phyloP scores from a whole-genome alignment of 2,329 filamentous ascomycete species.

The Xylaria sp. region DNA sequence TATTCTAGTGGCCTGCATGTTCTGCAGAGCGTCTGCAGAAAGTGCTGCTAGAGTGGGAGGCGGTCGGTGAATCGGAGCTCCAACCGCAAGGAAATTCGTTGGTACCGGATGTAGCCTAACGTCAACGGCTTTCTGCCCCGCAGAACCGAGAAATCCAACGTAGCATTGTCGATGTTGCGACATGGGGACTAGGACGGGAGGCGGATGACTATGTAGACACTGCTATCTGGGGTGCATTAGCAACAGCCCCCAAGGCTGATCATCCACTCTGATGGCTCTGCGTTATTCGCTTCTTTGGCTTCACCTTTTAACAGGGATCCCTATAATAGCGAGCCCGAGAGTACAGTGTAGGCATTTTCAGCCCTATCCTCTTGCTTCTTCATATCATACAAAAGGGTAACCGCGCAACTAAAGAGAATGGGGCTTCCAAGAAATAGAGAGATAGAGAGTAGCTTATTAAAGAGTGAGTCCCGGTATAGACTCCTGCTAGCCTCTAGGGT shows the following conservation, averaged over 20 bases:
- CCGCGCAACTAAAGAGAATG: neutral
- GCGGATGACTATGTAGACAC: slow-evolving; percentile 15
- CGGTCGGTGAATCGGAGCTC: slow-evolving; percentile 11
- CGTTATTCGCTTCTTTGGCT: neutral
- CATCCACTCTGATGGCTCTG: neutral
- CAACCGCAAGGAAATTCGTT: slow-evolving; percentile 9
- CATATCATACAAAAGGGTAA: neutral
- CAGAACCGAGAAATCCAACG: slow-evolving; percentile 32
- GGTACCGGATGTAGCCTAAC: slow-evolving; percentile 14
- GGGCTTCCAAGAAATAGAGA: neutral
- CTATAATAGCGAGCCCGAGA: slow-evolving; percentile 3
- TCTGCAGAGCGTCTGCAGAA: slow-evolving; percentile 8
- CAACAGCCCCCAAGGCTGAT: slow-evolving; percentile 12
- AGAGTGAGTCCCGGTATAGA: neutral
- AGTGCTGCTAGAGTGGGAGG: slow-evolving; percentile 9
- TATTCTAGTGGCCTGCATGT: slow-evolving; percentile 21
- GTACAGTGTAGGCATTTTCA: neutral
- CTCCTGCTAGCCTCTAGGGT: neutral
- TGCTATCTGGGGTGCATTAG: slow-evolving; percentile 31
- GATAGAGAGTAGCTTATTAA: neutral
- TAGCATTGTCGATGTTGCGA: slow-evolving; percentile 8
- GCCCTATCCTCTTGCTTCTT: neutral
- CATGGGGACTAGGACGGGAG: slow-evolving; percentile 4
- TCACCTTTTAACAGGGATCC: neutral
- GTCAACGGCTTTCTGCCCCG: slow-evolving; percentile 35